phyloP scores from a whole-genome alignment of 768 basidiomycete genomes.

The Zangia roseola region DNA sequence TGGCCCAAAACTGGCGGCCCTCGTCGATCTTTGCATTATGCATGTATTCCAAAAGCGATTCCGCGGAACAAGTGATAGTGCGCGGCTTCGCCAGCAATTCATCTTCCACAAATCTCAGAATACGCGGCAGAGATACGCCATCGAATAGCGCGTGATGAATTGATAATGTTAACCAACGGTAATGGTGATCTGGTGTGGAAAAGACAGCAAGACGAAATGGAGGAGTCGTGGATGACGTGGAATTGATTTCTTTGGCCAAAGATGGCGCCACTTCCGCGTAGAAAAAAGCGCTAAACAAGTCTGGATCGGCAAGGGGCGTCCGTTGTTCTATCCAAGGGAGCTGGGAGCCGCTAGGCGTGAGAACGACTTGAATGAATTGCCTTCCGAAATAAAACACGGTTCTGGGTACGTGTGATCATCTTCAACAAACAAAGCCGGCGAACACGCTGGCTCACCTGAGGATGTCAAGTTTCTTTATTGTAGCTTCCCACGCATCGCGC shows the following conservation, averaged over 20 bases:
- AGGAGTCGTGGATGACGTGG: slow-evolving; percentile 13
- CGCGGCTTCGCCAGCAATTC: slow-evolving; percentile 12
- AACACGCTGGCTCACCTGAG: slow-evolving; percentile 22
- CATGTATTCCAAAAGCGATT: slow-evolving; percentile 25
- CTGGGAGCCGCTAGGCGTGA: slow-evolving; percentile 11
- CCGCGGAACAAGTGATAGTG: slow-evolving; percentile 10
- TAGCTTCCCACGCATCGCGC: slow-evolving; percentile 34
- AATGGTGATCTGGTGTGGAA: neutral
- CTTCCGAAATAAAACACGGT: slow-evolving; percentile 33
- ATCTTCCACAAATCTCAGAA: slow-evolving; percentile 30
- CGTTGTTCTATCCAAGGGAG: slow-evolving; percentile 19
- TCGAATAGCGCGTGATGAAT: slow-evolving; percentile 37
- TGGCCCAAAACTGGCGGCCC: slow-evolving; percentile 25
- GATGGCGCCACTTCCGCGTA: slow-evolving; percentile 17
- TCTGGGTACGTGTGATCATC: slow-evolving; percentile 8
- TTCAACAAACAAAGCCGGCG: neutral
- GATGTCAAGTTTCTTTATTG: slow-evolving; percentile 27
- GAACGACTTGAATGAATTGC: slow-evolving; percentile 29
- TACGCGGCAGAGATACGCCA: slow-evolving; percentile 29
- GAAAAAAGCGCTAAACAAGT: slow-evolving; percentile 23
- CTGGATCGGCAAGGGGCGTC: slow-evolving; percentile 4
- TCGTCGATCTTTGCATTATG: slow-evolving; percentile 6
- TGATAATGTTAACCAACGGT: slow-evolving; percentile 23
- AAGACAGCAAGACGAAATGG: slow-evolving; percentile 16
- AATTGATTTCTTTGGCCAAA: slow-evolving; percentile 26